phyloP scores from a whole-genome alignment of 108 stramenopile genomes.

The Chaetoceros muelleri region DNA sequence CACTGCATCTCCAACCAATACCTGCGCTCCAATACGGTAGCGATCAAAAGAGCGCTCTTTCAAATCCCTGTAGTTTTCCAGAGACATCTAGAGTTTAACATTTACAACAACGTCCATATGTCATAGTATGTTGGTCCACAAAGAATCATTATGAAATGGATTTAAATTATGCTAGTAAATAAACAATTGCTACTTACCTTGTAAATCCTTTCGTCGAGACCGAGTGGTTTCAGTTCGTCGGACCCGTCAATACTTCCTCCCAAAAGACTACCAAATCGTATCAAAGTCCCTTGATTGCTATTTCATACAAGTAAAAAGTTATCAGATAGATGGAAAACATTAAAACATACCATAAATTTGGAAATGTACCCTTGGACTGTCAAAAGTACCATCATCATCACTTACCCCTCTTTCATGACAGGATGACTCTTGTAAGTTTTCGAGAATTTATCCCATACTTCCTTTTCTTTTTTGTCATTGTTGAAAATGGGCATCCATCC shows the following conservation, averaged over 20 bases:
- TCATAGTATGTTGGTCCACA: too few relatives aligned
- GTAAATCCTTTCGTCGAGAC: conserved; percentile 25
- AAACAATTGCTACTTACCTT: conserved; percentile 24
- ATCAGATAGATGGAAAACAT: background rate
- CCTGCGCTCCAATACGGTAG: conserved; percentile 21
- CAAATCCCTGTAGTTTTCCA: conserved; percentile 37
- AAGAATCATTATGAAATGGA: too few relatives aligned
- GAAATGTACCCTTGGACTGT: too few relatives aligned
- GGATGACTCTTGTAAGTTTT: conserved; percentile 8
- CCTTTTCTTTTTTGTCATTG: conserved; percentile 14
- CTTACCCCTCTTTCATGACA: conserved; percentile 6
- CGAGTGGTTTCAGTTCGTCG: conserved; percentile 8
- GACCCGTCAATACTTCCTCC: conserved; percentile 26
- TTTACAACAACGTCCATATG: background rate
- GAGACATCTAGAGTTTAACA: conserved; percentile 11
- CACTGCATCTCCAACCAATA: conserved; percentile 14
- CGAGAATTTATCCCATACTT: conserved; percentile 14
- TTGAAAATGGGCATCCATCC: conserved; percentile 36
- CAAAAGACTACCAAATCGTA: conserved; percentile 23
- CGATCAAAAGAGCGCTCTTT: conserved; percentile 30
- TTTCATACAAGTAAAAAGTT: background rate
- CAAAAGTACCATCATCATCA: too few relatives aligned
- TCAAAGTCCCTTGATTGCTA: conserved; percentile 5
- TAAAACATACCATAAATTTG: background rate
- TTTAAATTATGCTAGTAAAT: too few relatives aligned